Base-by-base conservation (phyloP, 1,284 basidiomycete species). In the Ganoderma leucocontextum region DNA sequence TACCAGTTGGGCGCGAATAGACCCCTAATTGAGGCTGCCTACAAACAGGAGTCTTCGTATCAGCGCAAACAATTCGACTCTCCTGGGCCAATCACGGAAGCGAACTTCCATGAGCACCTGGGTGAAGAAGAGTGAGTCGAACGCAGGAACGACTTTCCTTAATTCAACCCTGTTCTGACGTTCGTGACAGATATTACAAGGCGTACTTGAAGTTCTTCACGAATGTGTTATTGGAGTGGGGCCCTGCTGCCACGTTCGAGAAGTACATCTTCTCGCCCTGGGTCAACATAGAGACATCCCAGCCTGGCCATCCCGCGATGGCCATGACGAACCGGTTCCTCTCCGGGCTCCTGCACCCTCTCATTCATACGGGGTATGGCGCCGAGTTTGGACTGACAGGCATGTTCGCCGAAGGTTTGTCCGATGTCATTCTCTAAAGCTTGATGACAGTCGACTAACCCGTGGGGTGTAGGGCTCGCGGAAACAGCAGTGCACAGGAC, bases 331-430 rank as follows among this genome's bases (percentile, higher is more conserved):
- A 83, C 70, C 84, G 90, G 5, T 83, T 91, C 73, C 70, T 91
- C 10, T 83, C 84, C 8, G 88, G 87, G 13, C 77, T 91, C 15
- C 57, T 92, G 0, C 91, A 93, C 69, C 89, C 90, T 0, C 75
- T 91, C 68, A 91, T 93, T 42, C 89, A 91, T 69, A 72, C 81
- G 0, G 90, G 89, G 1, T 90, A 89, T 75, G 91, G 89, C 2
- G 77, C 84, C 4, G 91, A 92, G 74, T 91, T 92, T 72, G 83
- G 84, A 5, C 75, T 91, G 15, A 83, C 83, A 2, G 91, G 91
- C 5, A 85, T 91, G 75, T 77, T 89, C 17, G 86, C 87, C 3
- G 90, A 92, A 84, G 90, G 90, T 88, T 63, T 8, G 76, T 65
- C 17, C 52, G 6, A 13, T 33, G 29, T 4, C 25, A 22, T 4